Conservation (phyloP, 805 yeast genomes). For the Candida parachauliodes region DNA sequence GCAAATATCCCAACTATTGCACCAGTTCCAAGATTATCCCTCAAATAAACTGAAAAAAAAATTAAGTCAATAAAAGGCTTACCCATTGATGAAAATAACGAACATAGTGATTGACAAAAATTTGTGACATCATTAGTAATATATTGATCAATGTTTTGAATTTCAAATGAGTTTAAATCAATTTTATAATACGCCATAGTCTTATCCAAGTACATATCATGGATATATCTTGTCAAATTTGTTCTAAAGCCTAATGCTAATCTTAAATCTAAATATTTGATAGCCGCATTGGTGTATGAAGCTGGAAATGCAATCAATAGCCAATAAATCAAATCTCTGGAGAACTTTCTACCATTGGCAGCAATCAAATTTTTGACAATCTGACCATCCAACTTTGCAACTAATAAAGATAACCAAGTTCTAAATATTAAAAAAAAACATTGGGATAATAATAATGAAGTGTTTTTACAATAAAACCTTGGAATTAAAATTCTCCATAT, state of each 20-base stretch:
- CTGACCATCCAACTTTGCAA: slow-evolving; percentile 89
- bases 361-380: slow-evolving; percentile 85
- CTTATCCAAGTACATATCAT: slow-evolving; percentile 81
- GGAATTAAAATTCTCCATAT: slow-evolving; percentile 86
- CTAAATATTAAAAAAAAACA: slow-evolving; percentile 71
- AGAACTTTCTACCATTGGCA: slow-evolving; percentile 70
- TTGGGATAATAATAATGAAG: slow-evolving; percentile 64
- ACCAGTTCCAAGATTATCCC: slow-evolving; percentile 82
- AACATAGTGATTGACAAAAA: slow-evolving; percentile 77
- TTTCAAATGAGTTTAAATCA: slow-evolving; percentile 51
- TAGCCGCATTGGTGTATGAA: slow-evolving; percentile 86
- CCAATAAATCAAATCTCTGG: slow-evolving; percentile 81
- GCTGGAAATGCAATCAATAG: slow-evolving; percentile 89
- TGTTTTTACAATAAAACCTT: slow-evolving; percentile 59
- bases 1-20: slow-evolving; percentile 79
- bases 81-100: slow-evolving; percentile 83
- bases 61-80: slow-evolving; percentile 86
- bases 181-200: slow-evolving; percentile 80
- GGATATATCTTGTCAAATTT: slow-evolving; percentile 77
- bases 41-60: slow-evolving; percentile 76
- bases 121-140: slow-evolving; percentile 80
- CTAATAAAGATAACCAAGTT: slow-evolving; percentile 81
- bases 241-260: slow-evolving; percentile 83
- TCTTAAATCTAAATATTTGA: slow-evolving; percentile 72
- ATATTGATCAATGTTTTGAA: slow-evolving; percentile 76